Percentiles rank a stretch among this genome's conserved stretches.
These are phyloP conservation scores for Lojkania enalia DNA, from an alignment of 2,329 filamentous ascomycete genomes.

Conservation along the genomic window DNA sequence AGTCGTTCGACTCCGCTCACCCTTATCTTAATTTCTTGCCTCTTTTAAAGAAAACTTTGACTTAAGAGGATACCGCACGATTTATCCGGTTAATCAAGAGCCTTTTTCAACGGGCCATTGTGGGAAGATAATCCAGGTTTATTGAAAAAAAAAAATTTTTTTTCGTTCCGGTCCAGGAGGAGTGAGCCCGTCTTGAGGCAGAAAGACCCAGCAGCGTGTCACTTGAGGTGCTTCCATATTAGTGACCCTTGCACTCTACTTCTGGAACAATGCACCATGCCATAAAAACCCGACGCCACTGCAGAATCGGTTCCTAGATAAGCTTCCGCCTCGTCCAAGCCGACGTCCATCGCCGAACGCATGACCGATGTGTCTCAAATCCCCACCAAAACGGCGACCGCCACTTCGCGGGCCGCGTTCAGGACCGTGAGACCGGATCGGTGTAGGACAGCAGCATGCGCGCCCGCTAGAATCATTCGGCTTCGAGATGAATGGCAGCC, in stretches of 20 bases:
- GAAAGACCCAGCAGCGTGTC: constrained; percentile 9
- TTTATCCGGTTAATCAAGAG: constrained; percentile 12
- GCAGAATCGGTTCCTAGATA: neutral
- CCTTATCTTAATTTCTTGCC: neutral
- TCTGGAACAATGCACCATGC: constrained; percentile 4
- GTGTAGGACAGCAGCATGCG: neutral
- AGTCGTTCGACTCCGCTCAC: neutral
- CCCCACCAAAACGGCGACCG: no score
- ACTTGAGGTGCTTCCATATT: constrained; percentile 19
- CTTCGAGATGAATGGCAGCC: no score
- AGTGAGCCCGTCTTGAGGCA: constrained; percentile 4
- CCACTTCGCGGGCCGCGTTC: neutral
- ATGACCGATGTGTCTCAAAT: no score
- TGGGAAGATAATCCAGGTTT: neutral
- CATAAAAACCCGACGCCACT: constrained; percentile 6
- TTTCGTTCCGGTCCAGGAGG: constrained; percentile 11
- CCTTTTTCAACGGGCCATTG: no score
- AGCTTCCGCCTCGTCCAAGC: no score
- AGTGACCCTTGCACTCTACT: constrained; percentile 7
- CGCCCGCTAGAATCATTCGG: no score
- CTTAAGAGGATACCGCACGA: neutral
- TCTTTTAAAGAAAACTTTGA: neutral
- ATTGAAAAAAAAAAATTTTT: no score
- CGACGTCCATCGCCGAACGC: no score
- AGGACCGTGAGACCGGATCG: neutral